Conservation (phyloP, 2,329 filamentous ascomycete genomes). For the Cyclaneusma minus region DNA sequence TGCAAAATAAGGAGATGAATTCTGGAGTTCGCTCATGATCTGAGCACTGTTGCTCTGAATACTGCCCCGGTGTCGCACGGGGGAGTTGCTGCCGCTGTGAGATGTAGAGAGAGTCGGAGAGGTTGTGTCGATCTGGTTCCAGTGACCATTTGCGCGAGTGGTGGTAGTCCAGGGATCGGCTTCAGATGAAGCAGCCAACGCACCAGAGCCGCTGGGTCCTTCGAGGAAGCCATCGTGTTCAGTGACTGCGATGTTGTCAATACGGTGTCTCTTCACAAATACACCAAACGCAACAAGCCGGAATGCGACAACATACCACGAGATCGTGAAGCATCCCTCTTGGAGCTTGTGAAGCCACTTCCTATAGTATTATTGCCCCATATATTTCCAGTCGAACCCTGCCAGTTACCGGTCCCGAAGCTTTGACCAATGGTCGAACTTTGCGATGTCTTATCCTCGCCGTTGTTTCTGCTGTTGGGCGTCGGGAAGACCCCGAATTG, state of each 20-base stretch:
- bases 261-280: too few relatives aligned
- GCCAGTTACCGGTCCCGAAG: conserved; percentile 24
- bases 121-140: conserved; percentile 36
- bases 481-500: conserved; percentile 24
- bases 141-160: conserved; percentile 34
- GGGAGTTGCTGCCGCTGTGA: conserved; percentile 36
- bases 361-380: conserved; percentile 33
- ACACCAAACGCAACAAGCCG: conserved; percentile 4
- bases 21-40: conserved; percentile 26
- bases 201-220: conserved; percentile 51
- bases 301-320: conserved; percentile 27
- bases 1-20: conserved; percentile 28
- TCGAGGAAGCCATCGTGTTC: conserved; percentile 27
- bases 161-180: conserved; percentile 42
- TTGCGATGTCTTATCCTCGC: conserved; percentile 20
- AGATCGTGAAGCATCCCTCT: conserved; percentile 27
- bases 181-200: conserved; percentile 53
- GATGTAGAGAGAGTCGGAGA: conserved; percentile 28
- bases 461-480: conserved; percentile 13
- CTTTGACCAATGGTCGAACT: conserved; percentile 22
- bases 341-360: conserved; percentile 28
- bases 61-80: conserved; percentile 35
- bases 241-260: conserved; percentile 14
- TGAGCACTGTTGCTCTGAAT: conserved; percentile 21
- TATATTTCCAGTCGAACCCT: conserved; percentile 26